Evolutionary conservation across 352 stramenopile genomes (phyloP), one percentile per base, ranked within the genome.

Genomic region (Globisporangium solare): DNA sequence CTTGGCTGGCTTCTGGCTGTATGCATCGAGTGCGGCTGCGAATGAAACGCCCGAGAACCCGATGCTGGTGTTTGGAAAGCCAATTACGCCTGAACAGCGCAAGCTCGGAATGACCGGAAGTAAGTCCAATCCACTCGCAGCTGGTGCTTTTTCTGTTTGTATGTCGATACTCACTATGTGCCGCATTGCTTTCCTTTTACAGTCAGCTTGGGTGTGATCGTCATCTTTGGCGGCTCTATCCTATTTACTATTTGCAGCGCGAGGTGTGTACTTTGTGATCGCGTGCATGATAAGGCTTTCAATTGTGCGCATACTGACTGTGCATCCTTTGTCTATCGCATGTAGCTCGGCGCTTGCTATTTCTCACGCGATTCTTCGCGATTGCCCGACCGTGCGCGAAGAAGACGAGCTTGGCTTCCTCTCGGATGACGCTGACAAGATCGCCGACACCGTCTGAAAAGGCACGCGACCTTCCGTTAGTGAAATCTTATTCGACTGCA

Each of bases 1-100:
- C n/a, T n/a, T n/a, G n/a, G n/a, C n/a, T n/a, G n/a, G n/a, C n/a
- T 90, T 89, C 41, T 94, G 84, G 84, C 71, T 90, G 31, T 92
- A 94, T 58, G 76, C 81, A 42, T 85, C 83, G 51, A 89, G 79
- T 47, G 71, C 71, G 37, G 77, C 79, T 31, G 74, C 77, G 24
- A 83, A 73, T 20, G 84, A 94, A 61, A 81, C 78, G 12, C 72
- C 78, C 12, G 79, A 89, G 31, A 86, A 88, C 45, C 81, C 77
- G 39, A 83, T 88, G 51, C 79, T 87, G 58, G 68, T 94, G 47
- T 82, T 89, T 45, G 84, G 84, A 5, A 74, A 74, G 47, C 75
- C 74, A 15, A 58, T 94, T 14, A 77, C 79, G 4, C 80, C 84
- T 15, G 74, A 90, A 45, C 84, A 94, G 73, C 74, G 84, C 63